Evolutionary conservation across 2,329 filamentous ascomycete genomes (phyloP), one percentile per base, ranked within the genome.

Genomic region (Apiospora kogelbergensis): DNA sequence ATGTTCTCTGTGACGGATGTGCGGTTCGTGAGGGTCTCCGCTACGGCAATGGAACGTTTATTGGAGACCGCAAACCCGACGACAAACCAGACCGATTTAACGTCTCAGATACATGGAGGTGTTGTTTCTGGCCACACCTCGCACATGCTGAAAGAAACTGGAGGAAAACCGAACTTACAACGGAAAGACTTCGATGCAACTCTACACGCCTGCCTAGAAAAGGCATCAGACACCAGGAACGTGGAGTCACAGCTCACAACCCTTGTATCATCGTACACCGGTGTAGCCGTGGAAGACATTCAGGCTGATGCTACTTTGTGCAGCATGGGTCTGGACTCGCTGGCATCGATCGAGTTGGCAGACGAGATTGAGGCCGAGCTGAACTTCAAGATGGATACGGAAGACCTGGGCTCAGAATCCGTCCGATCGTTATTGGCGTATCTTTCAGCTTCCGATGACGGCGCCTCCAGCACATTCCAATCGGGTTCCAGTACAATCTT

Each of bases 401-500:
- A 68, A 9, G 72, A 73, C 33, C 33, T 74, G 4, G 41, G 41
- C 70, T 70, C 63, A 17, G 67, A 37, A 67, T 70, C 40, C 40
- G 63, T 26, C 66, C 30, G 41, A 3, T 63, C 33, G 13, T 41
- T 63, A 11, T 13, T 41, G 7, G 33, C 2, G 9, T 6, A 22
- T 11, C 6, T 63, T 1, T 15, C 60, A 64, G 78, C 10, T 79
- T 76, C 0, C 65, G 79, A 0, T 72, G 66, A 37, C 79, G 76
- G 74, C 70, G 24, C 60, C 15, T 41, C 60, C 9, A 78, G 20
- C 78, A 79, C 1, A 78, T 76, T 63, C 78, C 79, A 1, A 69
- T 80, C 6, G 68, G 81, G 0, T 77, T 80, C 13, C 79, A 79
- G 0, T 80, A 79, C 79, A 79, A 79, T 78, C 66, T 75, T 0